phyloP scores from a whole-genome alignment of 164 flowering plant genomes.

The Tetrastigma voinierianum region DNA sequence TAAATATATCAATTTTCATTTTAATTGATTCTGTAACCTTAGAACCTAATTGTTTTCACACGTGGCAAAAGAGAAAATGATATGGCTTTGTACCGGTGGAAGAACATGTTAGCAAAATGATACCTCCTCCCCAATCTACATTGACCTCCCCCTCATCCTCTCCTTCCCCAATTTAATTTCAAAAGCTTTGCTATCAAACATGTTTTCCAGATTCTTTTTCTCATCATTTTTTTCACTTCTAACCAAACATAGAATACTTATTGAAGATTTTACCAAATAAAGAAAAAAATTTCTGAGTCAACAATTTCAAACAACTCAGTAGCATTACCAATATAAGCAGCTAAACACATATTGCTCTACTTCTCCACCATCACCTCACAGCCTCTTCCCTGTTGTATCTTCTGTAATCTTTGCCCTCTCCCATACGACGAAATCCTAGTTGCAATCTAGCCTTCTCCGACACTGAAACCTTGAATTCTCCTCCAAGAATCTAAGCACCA shows the following conservation, averaged over 20 bases:
- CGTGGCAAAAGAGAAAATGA: too few species aligned
- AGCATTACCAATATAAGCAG: slow-evolving; percentile 84
- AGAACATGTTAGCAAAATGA: too few species aligned
- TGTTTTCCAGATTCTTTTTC: too few species aligned
- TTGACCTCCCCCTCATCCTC: too few species aligned
- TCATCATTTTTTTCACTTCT: too few species aligned
- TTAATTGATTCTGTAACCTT: too few species aligned
- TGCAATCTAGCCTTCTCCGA: slow-evolving; percentile 24
- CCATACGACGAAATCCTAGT: slow-evolving; percentile 31
- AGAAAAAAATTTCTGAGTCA: slow-evolving; percentile 27
- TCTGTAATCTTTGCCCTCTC: slow-evolving; percentile 69
- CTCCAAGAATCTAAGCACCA: slow-evolving; percentile 53
- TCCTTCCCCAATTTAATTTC: too few species aligned
- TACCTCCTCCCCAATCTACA: too few species aligned
- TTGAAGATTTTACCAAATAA: not conserved
- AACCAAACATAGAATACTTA: not conserved
- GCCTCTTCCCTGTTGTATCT: slow-evolving; percentile 75
- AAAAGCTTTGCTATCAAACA: too few species aligned
- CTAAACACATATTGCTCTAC: slow-evolving; percentile 81
- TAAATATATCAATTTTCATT: too few species aligned
- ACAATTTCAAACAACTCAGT: slow-evolving; percentile 72
- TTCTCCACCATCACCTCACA: slow-evolving; percentile 81
- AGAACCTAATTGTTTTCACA: too few species aligned
- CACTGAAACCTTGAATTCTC: slow-evolving; percentile 68
- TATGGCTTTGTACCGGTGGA: too few species aligned